Evolutionary conservation across 2,329 filamentous ascomycete species (phyloP), one percentile per base, ranked within the genome.

Genomic region (Fusarium kyushuense): DNA sequence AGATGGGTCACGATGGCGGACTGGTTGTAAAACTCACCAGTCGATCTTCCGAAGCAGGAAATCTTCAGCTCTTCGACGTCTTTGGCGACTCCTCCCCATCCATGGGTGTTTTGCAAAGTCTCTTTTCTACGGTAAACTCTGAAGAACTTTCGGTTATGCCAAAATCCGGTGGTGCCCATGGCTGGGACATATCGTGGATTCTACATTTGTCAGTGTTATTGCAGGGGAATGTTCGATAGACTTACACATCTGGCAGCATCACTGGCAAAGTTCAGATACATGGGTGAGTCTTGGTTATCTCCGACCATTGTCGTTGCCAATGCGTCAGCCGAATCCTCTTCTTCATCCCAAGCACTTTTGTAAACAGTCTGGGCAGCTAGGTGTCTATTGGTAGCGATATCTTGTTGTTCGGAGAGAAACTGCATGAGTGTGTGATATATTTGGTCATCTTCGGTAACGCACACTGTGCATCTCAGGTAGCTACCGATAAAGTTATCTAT

Each of bases 391-490:
- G 82, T 82, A 32, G 79, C 79, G 62, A 87, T 82, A 23, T 78
- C 80, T 12, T 84, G 83, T 71, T 89, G 84, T 40, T 81, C 75
- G 0, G 84, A 84, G 10, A 89, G 80, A 80, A 85, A 90, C 53
- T 84, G 82, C 80, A 89, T 87, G 48, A 90, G 70, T 53, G 89
- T 84, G 5, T 74, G 52, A 70, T 88, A 89, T 29, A 89, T 87
- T 54, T 86, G 83, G 70, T 90, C 88, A 42, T 81, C 81, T 61
- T 83, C 84, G 58, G 78, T 81, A 47, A 90, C 80, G 51, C 83
- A 82, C 56, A 90, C 80, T 63, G 80, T 82, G 52, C 83, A 82
- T 76, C 83, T 85, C 55, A 87, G 79, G 65, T 87, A 79, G 9
- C 76, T 74, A n/a, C 76, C 76, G 29, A 86, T 64, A 17, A 85